A percentile compares a stretch with the other conserved stretches of the same genome.
phyloP scores from a whole-genome alignment of 2,329 filamentous ascomycete species.

The Mycosphaerella sp. region DNA sequence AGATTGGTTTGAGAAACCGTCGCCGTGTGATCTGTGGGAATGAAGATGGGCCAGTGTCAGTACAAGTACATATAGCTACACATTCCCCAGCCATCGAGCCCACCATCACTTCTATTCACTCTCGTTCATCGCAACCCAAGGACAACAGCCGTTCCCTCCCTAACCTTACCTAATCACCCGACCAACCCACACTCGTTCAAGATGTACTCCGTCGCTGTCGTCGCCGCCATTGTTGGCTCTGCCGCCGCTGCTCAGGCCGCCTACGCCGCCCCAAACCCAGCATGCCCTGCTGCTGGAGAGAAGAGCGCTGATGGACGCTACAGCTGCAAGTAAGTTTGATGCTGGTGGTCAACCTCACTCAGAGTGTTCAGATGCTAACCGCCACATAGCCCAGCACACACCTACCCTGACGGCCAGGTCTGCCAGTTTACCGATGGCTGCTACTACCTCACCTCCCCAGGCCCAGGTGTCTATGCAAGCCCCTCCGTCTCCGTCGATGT shows the following conservation, averaged over 20 bases:
- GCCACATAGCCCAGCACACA: slow-evolving; percentile 2
- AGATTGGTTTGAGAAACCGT: neutral
- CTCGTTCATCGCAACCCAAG: neutral
- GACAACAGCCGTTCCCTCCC: neutral
- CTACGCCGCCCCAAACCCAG: neutral
- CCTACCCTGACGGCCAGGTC: slow-evolving; percentile 18
- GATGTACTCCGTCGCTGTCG: neutral
- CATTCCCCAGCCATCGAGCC: neutral
- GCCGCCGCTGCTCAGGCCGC: neutral
- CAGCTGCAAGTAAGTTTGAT: slow-evolving; percentile 9
- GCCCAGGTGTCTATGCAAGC: neutral
- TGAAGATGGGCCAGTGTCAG: neutral
- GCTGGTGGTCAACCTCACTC: neutral
- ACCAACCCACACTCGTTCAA: slow-evolving; percentile 1
- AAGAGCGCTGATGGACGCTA: slow-evolving; percentile 4
- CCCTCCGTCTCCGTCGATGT: too few relatives aligned
- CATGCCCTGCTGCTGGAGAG: slow-evolving; percentile 5
- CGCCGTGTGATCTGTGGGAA: neutral
- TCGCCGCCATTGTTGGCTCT: neutral
- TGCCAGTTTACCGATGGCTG: too few relatives aligned
- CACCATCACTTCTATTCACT: neutral
- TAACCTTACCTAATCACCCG: neutral
- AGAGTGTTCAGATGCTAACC: neutral
- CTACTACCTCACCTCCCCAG: neutral
- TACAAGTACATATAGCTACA: neutral